Evolutionary conservation across 1,284 basidiomycete species (phyloP).

Genomic region (Fomitopsis betulina): DNA sequence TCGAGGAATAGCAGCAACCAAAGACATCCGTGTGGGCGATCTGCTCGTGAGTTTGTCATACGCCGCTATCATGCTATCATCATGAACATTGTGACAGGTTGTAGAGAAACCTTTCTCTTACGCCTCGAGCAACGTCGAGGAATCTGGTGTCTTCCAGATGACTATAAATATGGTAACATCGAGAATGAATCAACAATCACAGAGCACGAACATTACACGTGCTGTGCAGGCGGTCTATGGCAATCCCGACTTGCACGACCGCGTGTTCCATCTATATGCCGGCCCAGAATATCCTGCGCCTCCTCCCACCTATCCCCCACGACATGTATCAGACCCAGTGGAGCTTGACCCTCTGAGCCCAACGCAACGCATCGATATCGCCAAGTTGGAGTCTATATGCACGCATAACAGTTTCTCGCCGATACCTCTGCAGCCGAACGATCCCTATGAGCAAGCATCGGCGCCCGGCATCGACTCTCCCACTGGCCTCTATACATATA

Average conservation of each 20-base stretch:
- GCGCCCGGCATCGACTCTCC: not conserved
- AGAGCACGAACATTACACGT: conserved; percentile 8
- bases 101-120: conserved; percentile 16
- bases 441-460: too few relatives aligned
- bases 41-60: conserved; percentile 11
- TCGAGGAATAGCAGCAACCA: conserved; percentile 14
- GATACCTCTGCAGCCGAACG: conserved; percentile 4
- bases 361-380: conserved; percentile 14
- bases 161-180: conserved; percentile 14
- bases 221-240: conserved; percentile 17
- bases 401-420: conserved; percentile 16
- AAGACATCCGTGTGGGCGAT: conserved; percentile 12
- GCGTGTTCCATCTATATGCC: conserved; percentile 16
- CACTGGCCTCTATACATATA: conserved; percentile 22
- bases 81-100: conserved; percentile 7
- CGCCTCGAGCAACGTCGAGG: conserved; percentile 10
- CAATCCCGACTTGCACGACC: conserved; percentile 16
- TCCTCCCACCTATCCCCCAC: conserved; percentile 12
- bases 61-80: not conserved
- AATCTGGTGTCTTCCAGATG: conserved; percentile 3
- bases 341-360: conserved; percentile 12
- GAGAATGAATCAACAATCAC: conserved; percentile 6
- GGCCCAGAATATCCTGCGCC: conserved; percentile 15
- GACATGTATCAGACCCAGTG: not conserved
- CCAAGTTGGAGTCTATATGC: conserved; percentile 15